Conservation (phyloP, 176 grass and related monocot genomes). For the Carex myosuroides region DNA sequence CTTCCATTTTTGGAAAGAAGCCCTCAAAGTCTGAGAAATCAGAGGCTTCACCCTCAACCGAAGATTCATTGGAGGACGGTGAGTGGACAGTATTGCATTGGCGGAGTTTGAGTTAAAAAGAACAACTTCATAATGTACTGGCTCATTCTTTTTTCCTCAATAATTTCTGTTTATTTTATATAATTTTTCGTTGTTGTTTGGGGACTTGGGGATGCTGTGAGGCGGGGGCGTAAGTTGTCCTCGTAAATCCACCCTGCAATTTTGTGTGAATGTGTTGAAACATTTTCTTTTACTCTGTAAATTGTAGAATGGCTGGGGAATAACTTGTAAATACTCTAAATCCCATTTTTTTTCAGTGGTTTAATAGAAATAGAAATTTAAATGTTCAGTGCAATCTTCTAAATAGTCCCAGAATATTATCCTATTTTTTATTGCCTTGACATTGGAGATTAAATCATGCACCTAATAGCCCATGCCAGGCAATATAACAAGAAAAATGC, state of each 20-base stretch:
- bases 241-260: neutral
- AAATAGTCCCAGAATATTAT: neutral
- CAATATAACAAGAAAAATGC: too few relatives aligned
- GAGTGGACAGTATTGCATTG: constrained; percentile 19
- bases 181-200: neutral
- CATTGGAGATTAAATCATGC: too few relatives aligned
- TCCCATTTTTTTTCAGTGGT: neutral
- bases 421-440: neutral
- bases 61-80: constrained; percentile 10
- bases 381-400: neutral
- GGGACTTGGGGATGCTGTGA: neutral
- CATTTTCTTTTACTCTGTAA: constrained; percentile 13
- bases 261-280: constrained; percentile 7
- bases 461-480: too few relatives aligned
- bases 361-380: neutral
- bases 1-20: constrained; percentile 14
- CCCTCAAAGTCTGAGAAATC: constrained; percentile 21
- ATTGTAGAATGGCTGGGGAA: constrained; percentile 11
- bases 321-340: constrained; percentile 27
- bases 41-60: neutral
- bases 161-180: neutral
- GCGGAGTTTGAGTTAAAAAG: neutral
- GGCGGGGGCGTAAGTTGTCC: neutral
- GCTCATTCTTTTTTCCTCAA: neutral
- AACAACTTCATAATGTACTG: neutral